phyloP scores from a whole-genome alignment of 2,329 filamentous ascomycete species.

The Sporothrix inflata region DNA sequence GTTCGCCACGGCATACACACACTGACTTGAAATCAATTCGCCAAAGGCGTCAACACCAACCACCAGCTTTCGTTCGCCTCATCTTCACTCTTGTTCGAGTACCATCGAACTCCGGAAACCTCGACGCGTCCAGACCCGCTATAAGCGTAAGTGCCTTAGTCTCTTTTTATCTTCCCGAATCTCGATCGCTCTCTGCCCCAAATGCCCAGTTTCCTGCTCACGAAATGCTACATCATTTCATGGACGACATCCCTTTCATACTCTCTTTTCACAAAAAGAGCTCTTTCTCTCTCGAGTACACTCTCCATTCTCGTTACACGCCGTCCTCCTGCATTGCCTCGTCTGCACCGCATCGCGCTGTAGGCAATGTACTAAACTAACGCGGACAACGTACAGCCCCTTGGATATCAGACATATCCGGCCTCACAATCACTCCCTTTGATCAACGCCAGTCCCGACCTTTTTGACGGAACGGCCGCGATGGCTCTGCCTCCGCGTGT shows the following conservation, averaged over 20 bases:
- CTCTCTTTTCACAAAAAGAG: not conserved
- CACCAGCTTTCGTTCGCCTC: not conserved
- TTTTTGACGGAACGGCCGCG: constrained; percentile 42
- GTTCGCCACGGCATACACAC: not conserved
- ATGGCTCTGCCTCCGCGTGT: constrained; percentile 60
- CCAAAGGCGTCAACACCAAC: not conserved
- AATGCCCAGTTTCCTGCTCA: not conserved
- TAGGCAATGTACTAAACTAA: not conserved
- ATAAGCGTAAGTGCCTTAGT: constrained; percentile 18
- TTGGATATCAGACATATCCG: constrained; percentile 26
- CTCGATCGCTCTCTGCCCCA: not conserved
- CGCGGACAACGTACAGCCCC: not conserved
- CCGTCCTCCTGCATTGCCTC: not conserved
- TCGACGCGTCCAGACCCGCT: constrained; percentile 24
- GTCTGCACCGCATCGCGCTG: not conserved
- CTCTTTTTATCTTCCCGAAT: not conserved
- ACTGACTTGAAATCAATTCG: not conserved
- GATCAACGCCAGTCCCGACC: constrained; percentile 1
- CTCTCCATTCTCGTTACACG: not conserved
- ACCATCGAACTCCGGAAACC: constrained; percentile 4
- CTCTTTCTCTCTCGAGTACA: not conserved
- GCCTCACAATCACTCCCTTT: constrained; percentile 1
- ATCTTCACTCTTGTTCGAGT: not conserved
- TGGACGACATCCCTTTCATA: not conserved
- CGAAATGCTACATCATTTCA: not conserved